These are phyloP conservation scores for Capsicum chinense DNA, from an alignment of 257 asterid genomes.

Conservation along the genomic window DNA sequence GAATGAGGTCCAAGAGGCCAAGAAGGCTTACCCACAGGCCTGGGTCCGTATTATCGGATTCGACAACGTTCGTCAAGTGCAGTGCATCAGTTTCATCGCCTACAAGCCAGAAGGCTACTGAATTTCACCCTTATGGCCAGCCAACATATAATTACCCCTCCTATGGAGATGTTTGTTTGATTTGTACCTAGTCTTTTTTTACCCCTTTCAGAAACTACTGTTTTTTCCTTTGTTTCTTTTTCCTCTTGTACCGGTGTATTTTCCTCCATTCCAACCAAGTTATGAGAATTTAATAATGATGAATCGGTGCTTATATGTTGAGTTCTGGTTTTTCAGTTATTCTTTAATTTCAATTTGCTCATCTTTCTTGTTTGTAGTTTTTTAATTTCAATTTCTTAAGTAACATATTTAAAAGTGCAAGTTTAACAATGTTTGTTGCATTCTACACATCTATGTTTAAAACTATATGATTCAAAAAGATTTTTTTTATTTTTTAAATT, in stretches of 20 bases:
- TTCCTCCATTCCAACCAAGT: background rate
- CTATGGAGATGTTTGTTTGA: background rate
- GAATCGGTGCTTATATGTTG: background rate
- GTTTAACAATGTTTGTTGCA: too few species aligned
- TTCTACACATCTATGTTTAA: too few species aligned
- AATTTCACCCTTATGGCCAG: background rate
- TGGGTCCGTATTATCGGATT: constrained; percentile 58
- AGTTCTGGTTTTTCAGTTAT: too few species aligned
- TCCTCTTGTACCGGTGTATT: background rate
- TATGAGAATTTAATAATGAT: constrained; percentile 9
- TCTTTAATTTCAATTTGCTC: background rate
- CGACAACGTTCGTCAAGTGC: constrained; percentile 49
- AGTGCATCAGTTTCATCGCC: constrained; percentile 52
- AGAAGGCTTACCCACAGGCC: constrained; percentile 38
- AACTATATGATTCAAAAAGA: too few species aligned
- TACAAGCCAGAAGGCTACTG: constrained; percentile 31
- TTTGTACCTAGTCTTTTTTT: background rate
- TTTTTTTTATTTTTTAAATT: too few species aligned
- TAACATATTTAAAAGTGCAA: too few species aligned
- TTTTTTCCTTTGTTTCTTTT: background rate
- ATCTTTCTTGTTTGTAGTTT: background rate
- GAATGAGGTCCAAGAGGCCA: constrained; percentile 43
- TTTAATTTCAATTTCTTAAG: too few species aligned
- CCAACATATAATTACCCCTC: background rate
- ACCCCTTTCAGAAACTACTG: background rate